Conservation (phyloP, 768 basidiomycete genomes). For the Cytidiella melzeri region DNA sequence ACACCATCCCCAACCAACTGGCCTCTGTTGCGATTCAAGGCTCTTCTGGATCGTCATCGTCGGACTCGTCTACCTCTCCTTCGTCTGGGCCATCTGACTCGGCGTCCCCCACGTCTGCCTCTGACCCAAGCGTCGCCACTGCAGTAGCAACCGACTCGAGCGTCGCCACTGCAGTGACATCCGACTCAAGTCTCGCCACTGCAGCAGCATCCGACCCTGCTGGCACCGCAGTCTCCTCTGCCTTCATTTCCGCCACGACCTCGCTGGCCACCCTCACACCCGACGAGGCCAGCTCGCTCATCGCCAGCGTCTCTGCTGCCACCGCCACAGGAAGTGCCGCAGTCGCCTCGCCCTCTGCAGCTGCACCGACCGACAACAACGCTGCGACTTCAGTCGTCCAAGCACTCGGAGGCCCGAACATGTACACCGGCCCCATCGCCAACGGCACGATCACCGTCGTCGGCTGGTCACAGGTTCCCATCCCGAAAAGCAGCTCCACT, state of each 20-base stretch:
- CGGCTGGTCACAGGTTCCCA: constrained; percentile 35
- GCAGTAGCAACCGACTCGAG: constrained; percentile 5
- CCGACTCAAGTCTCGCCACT: constrained; percentile 22
- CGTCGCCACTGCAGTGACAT: constrained; percentile 17
- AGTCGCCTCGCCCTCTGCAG: constrained; percentile 16
- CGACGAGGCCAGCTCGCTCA: constrained; percentile 19
- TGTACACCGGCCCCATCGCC: constrained; percentile 34
- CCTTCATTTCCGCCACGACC: constrained; percentile 16
- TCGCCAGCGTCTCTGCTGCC: constrained; percentile 17
- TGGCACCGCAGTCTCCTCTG: constrained; percentile 13
- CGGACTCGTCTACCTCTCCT: constrained; percentile 18
- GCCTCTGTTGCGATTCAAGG: constrained; percentile 35
- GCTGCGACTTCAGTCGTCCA: constrained; percentile 17
- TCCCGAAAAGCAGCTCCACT: too few relatives aligned
- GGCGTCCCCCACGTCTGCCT: constrained; percentile 14
- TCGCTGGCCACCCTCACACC: constrained; percentile 15
- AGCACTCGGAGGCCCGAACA: constrained; percentile 32
- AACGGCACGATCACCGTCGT: constrained; percentile 40
- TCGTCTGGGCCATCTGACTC: constrained; percentile 14
- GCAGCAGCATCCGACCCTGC: constrained; percentile 12
- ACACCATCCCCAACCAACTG: constrained; percentile 49
- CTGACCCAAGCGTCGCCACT: constrained; percentile 11
- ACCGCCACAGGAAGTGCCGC: constrained; percentile 18
- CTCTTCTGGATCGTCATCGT: constrained; percentile 17
- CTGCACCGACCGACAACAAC: constrained; percentile 9